Conservation (phyloP, 164 flowering plant species). For the Liquidambar formosana region DNA sequence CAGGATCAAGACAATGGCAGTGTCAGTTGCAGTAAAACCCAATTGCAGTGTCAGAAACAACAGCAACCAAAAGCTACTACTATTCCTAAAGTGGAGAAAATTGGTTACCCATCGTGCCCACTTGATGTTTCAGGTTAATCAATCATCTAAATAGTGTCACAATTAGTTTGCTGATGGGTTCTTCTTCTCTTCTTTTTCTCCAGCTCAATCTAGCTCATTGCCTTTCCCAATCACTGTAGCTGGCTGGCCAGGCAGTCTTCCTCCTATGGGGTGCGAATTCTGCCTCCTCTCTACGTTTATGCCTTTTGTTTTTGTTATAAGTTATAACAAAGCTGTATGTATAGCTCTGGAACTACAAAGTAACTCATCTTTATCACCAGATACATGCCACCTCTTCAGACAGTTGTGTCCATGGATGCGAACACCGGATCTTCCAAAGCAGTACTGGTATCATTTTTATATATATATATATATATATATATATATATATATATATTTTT, state of each 20-base stretch:
- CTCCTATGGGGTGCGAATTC: conserved; percentile 34
- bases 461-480: too few relatives aligned
- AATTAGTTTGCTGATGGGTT: too few relatives aligned
- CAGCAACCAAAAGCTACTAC: too few relatives aligned
- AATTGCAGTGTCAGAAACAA: too few relatives aligned
- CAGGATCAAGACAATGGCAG: too few relatives aligned
- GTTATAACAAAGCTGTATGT: too few relatives aligned
- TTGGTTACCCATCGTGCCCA: too few relatives aligned
- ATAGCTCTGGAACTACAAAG: background rate
- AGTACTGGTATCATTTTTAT: conserved; percentile 27
- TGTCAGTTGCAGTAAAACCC: too few relatives aligned
- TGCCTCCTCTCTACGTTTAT: background rate
- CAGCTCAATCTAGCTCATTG: conserved; percentile 31
- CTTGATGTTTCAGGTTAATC: too few relatives aligned
- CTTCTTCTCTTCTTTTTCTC: background rate
- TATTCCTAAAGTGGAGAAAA: too few relatives aligned
- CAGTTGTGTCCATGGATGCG: conserved; percentile 12
- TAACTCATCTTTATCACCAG: conserved; percentile 12
- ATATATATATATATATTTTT: too few relatives aligned
- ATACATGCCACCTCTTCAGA: conserved; percentile 14
- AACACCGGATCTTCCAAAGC: conserved; percentile 9
- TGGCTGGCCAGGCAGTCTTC: conserved; percentile 36
- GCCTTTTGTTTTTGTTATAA: background rate
- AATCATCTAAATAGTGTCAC: too few relatives aligned
- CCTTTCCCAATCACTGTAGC: conserved; percentile 22